Evolutionary conservation across 345 rosid species (phyloP).

Genomic region (Populus davidiana): DNA sequence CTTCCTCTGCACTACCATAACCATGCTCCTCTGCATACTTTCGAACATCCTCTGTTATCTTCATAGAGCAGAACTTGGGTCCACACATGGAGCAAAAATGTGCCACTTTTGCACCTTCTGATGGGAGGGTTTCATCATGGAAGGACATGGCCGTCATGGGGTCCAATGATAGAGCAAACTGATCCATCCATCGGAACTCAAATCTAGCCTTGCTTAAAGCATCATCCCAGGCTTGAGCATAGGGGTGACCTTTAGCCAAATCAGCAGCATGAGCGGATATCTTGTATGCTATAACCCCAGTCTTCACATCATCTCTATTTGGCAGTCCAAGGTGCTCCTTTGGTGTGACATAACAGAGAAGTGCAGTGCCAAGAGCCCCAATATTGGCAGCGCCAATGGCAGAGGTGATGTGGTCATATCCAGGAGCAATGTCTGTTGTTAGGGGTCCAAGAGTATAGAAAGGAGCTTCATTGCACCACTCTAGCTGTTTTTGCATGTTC

Average conservation of each 20-base stretch:
- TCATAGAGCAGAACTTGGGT: slow-evolving; percentile 99
- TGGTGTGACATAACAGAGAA: slow-evolving; percentile 96
- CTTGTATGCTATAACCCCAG: slow-evolving; percentile 96
- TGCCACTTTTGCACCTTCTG: slow-evolving; percentile 98
- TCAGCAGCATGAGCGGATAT: slow-evolving; percentile 98
- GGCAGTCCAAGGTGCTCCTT: slow-evolving; percentile 99
- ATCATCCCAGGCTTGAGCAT: slow-evolving; percentile 97
- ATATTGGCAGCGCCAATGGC: slow-evolving; percentile 99
- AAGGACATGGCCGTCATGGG: slow-evolving; percentile 97
- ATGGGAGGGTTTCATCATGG: slow-evolving; percentile 96
- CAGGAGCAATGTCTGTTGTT: slow-evolving; percentile 96
- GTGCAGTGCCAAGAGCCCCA: slow-evolving; percentile 98
- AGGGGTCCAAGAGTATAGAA: slow-evolving; percentile 97
- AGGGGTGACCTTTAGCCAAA: slow-evolving; percentile 92
- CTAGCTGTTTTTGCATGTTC: slow-evolving; percentile 96
- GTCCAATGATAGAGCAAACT: slow-evolving; percentile 94
- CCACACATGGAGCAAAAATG: slow-evolving; percentile 99
- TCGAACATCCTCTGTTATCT: slow-evolving; percentile 96
- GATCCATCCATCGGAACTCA: slow-evolving; percentile 98
- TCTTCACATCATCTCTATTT: slow-evolving; percentile 94
- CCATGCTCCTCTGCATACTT: slow-evolving; percentile 97
- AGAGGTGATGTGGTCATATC: slow-evolving; percentile 96
- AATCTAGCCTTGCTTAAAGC: slow-evolving; percentile 92
- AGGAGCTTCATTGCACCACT: slow-evolving; percentile 99
- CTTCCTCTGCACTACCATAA: slow-evolving; percentile 90